Conservation (phyloP, 306 rosid genomes). For the Begonia peltatifolia region DNA sequence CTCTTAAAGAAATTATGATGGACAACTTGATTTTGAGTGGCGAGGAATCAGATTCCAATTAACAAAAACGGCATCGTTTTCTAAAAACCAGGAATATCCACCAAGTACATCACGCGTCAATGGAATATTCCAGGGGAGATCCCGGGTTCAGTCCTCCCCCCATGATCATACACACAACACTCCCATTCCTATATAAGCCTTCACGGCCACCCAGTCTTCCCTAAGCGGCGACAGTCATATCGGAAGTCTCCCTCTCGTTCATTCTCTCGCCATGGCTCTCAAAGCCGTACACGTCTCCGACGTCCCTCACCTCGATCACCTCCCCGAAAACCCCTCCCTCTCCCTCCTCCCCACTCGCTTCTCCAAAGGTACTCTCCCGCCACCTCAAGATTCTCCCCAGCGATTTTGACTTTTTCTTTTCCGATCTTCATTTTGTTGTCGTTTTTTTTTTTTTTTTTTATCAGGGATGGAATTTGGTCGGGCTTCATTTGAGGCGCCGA, state of each 20-base stretch:
- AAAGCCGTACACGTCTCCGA: conserved; percentile 36
- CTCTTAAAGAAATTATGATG: too few species aligned
- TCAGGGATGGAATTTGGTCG: not conserved
- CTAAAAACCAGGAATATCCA: not conserved
- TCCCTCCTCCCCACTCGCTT: conserved; percentile 2
- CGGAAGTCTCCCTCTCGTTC: not conserved
- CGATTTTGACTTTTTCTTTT: not conserved
- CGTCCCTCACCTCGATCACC: conserved; percentile 31
- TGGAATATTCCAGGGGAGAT: not conserved
- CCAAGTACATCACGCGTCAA: not conserved
- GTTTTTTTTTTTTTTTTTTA: not conserved
- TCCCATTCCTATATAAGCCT: too few species aligned
- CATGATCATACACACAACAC: too few species aligned
- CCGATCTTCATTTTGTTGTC: too few species aligned
- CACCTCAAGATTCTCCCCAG: too few species aligned
- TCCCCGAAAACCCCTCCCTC: conserved; percentile 20
- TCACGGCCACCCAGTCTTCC: too few species aligned
- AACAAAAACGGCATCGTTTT: too few species aligned
- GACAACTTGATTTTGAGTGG: too few species aligned
- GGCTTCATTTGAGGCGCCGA: conserved; percentile 11
- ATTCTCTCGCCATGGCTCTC: not conserved
- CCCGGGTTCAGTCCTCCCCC: not conserved
- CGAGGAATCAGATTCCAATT: too few species aligned
- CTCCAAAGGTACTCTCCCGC: conserved; percentile 6
- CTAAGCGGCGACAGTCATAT: too few species aligned